Evolutionary conservation across 2,329 filamentous ascomycete species (phyloP).

Genomic region (Colletotrichum higginsianum): DNA sequence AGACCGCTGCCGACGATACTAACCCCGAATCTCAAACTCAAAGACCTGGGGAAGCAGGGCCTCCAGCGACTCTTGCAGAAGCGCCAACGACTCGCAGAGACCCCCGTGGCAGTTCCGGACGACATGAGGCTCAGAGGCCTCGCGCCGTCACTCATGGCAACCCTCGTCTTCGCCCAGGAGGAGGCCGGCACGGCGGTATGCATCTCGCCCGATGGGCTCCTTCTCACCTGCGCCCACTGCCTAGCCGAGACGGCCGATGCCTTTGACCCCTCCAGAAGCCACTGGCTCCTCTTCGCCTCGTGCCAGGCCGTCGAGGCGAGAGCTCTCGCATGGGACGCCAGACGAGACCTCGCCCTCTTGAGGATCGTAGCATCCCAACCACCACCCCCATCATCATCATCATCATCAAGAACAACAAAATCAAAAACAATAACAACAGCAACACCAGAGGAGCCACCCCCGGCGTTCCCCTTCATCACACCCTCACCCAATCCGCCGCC

Average conservation of each 20-base stretch:
- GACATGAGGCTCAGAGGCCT: constrained; percentile 21
- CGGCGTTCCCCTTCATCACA: constrained; percentile 44
- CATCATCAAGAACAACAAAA: too few relatives aligned
- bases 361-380: constrained; percentile 52
- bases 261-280: constrained; percentile 47
- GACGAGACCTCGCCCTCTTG: constrained; percentile 63
- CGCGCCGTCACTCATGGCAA: constrained; percentile 44
- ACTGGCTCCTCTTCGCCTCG: constrained; percentile 61
- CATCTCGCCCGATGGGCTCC: constrained; percentile 58
- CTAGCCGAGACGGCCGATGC: constrained; percentile 59
- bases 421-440: background rate
- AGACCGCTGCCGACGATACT: constrained; percentile 13
- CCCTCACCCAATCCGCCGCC: constrained; percentile 43
- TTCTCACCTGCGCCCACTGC: constrained; percentile 67
- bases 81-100: constrained; percentile 31
- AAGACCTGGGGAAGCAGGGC: constrained; percentile 23
- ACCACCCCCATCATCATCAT: background rate
- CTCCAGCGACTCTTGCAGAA: constrained; percentile 37
- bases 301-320: constrained; percentile 57
- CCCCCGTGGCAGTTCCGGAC: constrained; percentile 24
- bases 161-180: constrained; percentile 64
- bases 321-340: constrained; percentile 58
- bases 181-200: constrained; percentile 67
- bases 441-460: background rate
- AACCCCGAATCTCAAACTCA: constrained; percentile 14